A percentile compares a stretch with the other conserved stretches of the same genome.
Evolutionary conservation across 257 asterid species (phyloP).

Genomic region (Fraxinus quadrangulata): DNA sequence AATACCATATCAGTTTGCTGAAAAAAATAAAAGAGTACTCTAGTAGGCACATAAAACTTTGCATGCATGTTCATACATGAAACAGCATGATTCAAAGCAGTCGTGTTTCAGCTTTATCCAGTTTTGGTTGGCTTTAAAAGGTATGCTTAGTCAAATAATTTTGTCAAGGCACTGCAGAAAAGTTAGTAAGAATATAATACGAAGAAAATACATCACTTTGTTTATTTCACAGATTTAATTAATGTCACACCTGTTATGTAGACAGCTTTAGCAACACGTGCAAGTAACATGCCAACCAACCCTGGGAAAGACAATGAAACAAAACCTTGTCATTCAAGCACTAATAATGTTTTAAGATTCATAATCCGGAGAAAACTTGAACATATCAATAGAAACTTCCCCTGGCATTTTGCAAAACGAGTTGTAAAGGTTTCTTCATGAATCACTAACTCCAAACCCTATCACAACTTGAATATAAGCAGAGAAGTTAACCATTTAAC

Average conservation of each 20-base stretch:
- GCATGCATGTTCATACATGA: background rate
- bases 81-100: background rate
- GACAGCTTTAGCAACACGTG: conserved; percentile 77
- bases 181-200: background rate
- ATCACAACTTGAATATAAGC: background rate
- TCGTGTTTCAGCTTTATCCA: background rate
- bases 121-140: background rate
- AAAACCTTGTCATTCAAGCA: conserved; percentile 29
- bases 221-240: background rate
- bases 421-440: background rate
- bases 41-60: background rate
- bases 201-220: background rate
- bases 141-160: background rate
- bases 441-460: background rate
- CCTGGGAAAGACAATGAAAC: conserved; percentile 51
- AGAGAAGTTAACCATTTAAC: background rate
- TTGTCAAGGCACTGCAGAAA: background rate
- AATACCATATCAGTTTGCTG: background rate
- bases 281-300: conserved; percentile 86
- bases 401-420: background rate
- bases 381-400: background rate
- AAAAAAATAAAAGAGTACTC: background rate
- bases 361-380: conserved; percentile 10
- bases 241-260: conserved; percentile 69
- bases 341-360: conserved; percentile 5